Evolutionary conservation across 1,284 basidiomycete genomes (phyloP).

Genomic region (Lentinus polychrous): DNA sequence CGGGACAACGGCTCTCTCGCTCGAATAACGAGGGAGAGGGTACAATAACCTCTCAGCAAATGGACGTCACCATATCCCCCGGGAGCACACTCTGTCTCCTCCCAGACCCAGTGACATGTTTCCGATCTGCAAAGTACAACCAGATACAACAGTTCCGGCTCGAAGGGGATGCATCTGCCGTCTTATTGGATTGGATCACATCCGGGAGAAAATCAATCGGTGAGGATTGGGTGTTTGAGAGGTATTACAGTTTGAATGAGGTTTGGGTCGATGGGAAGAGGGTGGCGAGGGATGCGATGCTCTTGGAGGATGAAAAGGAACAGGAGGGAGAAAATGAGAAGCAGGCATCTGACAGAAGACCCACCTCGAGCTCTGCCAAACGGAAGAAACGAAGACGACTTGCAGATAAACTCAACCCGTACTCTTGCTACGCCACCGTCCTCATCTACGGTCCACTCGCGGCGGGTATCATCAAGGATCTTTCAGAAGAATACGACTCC

Average conservation of each 20-base stretch:
- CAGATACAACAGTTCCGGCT: constrained; percentile 76
- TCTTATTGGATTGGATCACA: constrained; percentile 88
- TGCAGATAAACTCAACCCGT: constrained; percentile 61
- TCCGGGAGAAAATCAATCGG: constrained; percentile 74
- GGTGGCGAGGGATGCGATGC: constrained; percentile 69
- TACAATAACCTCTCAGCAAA: constrained; percentile 36
- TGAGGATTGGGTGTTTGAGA: constrained; percentile 86
- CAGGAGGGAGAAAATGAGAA: constrained; percentile 1
- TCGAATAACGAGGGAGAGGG: constrained; percentile 18
- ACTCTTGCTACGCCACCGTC: constrained; percentile 80
- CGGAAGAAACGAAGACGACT: constrained; percentile 43
- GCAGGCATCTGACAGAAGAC: not conserved
- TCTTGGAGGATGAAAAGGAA: constrained; percentile 50
- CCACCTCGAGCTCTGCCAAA: not conserved
- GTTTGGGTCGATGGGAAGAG: constrained; percentile 58
- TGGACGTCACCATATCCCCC: constrained; percentile 49
- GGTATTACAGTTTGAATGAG: constrained; percentile 85
- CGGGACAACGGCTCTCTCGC: constrained; percentile 30
- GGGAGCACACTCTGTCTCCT: constrained; percentile 66
- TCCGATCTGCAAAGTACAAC: constrained; percentile 73
- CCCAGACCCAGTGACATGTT: constrained; percentile 93
- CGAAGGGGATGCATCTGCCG: constrained; percentile 49
- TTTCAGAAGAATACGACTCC: constrained; percentile 43
- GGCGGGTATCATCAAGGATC: constrained; percentile 33
- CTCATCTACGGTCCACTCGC: constrained; percentile 66